Evolutionary conservation across 164 flowering plant genomes (phyloP).

Genomic region (Tetracentron sinense): DNA sequence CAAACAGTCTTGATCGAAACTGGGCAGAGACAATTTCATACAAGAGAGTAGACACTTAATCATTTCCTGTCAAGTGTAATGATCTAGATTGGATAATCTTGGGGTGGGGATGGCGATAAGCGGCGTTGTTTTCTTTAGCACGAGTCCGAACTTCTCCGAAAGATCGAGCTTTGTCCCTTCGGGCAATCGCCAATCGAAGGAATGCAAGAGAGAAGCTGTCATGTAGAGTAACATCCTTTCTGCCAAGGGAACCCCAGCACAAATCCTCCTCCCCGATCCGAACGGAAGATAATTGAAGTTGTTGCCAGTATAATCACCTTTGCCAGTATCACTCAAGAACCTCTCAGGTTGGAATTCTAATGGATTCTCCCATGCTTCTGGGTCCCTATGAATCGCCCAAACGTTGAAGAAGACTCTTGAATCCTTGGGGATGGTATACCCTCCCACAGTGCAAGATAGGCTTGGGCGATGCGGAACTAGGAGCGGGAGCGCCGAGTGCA

Average conservation of each 20-base stretch:
- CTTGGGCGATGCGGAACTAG: not conserved
- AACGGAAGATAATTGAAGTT: too few species aligned
- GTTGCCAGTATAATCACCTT: not conserved
- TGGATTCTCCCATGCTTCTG: too few species aligned
- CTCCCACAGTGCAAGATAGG: too few species aligned
- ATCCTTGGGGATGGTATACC: not conserved
- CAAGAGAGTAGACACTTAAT: too few species aligned
- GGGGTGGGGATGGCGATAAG: conserved; percentile 23
- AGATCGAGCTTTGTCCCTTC: conserved; percentile 24
- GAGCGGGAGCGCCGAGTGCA: too few species aligned
- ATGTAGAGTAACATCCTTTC: conserved; percentile 9
- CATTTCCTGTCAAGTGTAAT: too few species aligned
- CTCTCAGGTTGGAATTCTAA: not conserved
- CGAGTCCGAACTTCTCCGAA: conserved; percentile 18
- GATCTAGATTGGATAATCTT: conserved; percentile 24
- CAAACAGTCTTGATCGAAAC: too few species aligned
- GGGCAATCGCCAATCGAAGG: conserved; percentile 26
- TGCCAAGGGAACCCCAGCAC: conserved; percentile 11
- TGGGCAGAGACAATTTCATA: too few species aligned
- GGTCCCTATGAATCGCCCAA: too few species aligned
- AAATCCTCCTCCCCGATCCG: too few species aligned
- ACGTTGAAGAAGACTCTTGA: not conserved
- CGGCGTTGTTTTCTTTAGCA: conserved; percentile 9
- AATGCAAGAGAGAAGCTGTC: conserved; percentile 14
- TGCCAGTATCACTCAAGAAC: not conserved